These are phyloP conservation scores for Pichia thaimueangensis DNA, from an alignment of 805 yeast species.

Conservation along the genomic window DNA sequence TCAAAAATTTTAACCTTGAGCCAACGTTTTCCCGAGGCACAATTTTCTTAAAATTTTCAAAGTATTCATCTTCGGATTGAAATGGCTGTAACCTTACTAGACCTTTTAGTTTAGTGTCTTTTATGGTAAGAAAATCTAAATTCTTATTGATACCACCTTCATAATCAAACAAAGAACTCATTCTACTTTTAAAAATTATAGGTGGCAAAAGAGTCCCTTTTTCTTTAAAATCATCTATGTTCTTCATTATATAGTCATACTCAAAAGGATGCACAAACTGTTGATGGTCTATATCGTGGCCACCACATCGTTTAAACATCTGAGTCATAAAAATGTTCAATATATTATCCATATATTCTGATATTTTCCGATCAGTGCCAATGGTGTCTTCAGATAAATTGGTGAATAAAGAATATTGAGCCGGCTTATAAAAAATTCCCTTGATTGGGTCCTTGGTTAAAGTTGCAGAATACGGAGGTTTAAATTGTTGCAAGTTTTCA, in stretches of 20 bases:
- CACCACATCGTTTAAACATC: constrained; percentile 15
- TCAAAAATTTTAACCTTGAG: constrained; percentile 17
- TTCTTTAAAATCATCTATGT: constrained; percentile 10
- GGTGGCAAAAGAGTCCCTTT: constrained; percentile 14
- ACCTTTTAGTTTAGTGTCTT: constrained; percentile 13
- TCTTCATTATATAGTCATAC: constrained; percentile 18
- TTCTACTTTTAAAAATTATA: constrained; percentile 14
- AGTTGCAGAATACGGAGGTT: constrained; percentile 4
- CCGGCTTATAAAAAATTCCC: constrained; percentile 16
- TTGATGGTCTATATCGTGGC: constrained; percentile 11
- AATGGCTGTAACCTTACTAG: constrained; percentile 16
- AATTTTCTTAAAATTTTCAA: constrained; percentile 14
- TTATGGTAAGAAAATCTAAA: constrained; percentile 6
- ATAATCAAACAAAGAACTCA: constrained; percentile 9
- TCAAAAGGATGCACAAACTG: constrained; percentile 23
- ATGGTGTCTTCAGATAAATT: constrained; percentile 6
- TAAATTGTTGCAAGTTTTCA: constrained; percentile 5
- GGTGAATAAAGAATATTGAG: constrained; percentile 13
- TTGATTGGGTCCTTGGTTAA: constrained; percentile 7
- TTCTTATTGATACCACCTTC: constrained; percentile 3
- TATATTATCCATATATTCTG: constrained; percentile 14
- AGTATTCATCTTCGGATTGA: constrained; percentile 16
- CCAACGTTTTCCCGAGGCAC: constrained; percentile 14
- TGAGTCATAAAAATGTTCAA: constrained; percentile 19
- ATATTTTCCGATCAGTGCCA: constrained; percentile 5